Evolutionary conservation across 2,329 filamentous ascomycete species (phyloP), one percentile per base, ranked within the genome.

Genomic region (Sporothrix pallida): DNA sequence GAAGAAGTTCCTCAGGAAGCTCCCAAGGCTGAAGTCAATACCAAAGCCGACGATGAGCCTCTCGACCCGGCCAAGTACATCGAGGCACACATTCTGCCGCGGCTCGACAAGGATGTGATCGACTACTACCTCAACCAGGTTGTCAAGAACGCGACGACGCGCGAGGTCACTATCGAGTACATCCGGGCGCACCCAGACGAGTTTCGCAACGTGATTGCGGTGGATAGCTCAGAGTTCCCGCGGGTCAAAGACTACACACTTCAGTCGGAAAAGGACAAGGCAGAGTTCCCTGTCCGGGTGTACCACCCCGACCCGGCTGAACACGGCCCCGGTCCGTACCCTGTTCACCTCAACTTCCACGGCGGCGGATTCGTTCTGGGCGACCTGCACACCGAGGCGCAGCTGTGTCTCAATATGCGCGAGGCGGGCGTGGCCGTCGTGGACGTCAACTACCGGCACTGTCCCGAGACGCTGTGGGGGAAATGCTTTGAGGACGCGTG

Each of bases 381-480:
- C 0, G 78, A 81, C 68, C 70, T 84, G 70, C 73, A 73, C 1
- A 76, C 77, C 15, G 81, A 83, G 62, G 79, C 79, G 17, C 76
- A 78, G 15, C 71, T 83, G 2, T 83, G 82, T 70, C 74, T 81
- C 60, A 80, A 76, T 70, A 81, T 83, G 81, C 78, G 80, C 0
- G 80, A 82, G 13, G 81, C 81, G 1, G 81, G 81, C 0, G 77
- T 84, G 1, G 81, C 79, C 0, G 80, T 84, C 1, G 76, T 83
- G 4, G 82, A 83, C 63, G 82, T 83, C 37, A 80, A 82, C 70
- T 84, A 84, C 74, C 81, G 82, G 1, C 81, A 81, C 54, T 83
- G 82, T 63, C 81, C 82, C 2, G 81, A 83, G 74, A 78, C 76
- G 0, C n/a, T 77, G 10, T 83, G 78, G 78, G 82, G 82, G 0